phyloP scores from a whole-genome alignment of 2,329 filamentous ascomycete species.

The Clonostachys byssicola region DNA sequence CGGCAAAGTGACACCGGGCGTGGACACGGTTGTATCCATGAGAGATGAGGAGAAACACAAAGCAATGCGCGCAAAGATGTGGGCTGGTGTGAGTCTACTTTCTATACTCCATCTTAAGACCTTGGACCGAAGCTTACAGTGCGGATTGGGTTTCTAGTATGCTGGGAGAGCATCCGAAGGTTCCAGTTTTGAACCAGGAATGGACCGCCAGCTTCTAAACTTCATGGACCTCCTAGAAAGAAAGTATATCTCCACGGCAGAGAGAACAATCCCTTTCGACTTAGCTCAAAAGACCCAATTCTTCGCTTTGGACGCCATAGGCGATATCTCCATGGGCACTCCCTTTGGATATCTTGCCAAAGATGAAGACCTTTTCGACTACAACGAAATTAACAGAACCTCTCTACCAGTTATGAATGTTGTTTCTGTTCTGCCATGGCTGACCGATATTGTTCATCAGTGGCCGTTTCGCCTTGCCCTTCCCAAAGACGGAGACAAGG shows the following conservation, averaged over 20 bases:
- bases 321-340: slow-evolving; percentile 45
- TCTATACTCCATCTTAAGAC: background rate
- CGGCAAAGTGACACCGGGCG: too few relatives aligned
- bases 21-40: slow-evolving; percentile 33
- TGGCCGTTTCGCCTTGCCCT: slow-evolving; percentile 29
- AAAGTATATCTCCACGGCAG: slow-evolving; percentile 37
- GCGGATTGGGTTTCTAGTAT: slow-evolving; percentile 26
- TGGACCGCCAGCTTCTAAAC: slow-evolving; percentile 28
- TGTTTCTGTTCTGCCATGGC: slow-evolving; percentile 26
- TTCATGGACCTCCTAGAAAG: slow-evolving; percentile 39
- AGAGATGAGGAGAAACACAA: slow-evolving; percentile 32
- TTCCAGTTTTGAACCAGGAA: slow-evolving; percentile 31
- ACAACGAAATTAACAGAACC: slow-evolving; percentile 38
- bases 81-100: slow-evolving; percentile 27
- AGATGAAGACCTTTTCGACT: slow-evolving; percentile 41
- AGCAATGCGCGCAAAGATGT: slow-evolving; percentile 36
- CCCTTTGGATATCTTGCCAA: slow-evolving; percentile 45
- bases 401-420: slow-evolving; percentile 29
- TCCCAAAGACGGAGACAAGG: slow-evolving; percentile 26
- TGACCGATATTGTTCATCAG: slow-evolving; percentile 23
- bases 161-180: slow-evolving; percentile 42
- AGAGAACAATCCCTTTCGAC: slow-evolving; percentile 32
- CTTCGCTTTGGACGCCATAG: slow-evolving; percentile 50
- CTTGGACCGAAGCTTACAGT: background rate
- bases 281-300: slow-evolving; percentile 44